phyloP scores from a whole-genome alignment of 257 asterid genomes.

The Oldenlandia corymbosa region DNA sequence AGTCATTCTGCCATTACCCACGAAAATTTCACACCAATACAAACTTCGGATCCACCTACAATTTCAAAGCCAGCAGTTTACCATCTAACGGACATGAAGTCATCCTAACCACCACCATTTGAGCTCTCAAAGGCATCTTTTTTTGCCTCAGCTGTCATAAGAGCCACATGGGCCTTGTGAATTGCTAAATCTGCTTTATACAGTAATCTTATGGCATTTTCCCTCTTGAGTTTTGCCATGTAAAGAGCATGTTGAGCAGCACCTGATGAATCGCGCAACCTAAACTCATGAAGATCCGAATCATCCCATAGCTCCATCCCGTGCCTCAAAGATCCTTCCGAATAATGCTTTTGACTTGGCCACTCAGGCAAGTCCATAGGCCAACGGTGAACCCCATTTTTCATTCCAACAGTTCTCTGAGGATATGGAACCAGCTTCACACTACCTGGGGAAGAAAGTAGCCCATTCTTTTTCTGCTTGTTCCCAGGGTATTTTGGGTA shows the following conservation, averaged over 20 bases:
- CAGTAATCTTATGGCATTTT: slow-evolving; percentile 63
- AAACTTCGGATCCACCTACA: slow-evolving; percentile 16
- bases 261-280: slow-evolving; percentile 58
- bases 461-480: slow-evolving; percentile 50
- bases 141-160: slow-evolving; percentile 78
- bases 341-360: slow-evolving; percentile 38
- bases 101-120: slow-evolving; percentile 28
- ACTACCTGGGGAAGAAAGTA: slow-evolving; percentile 34
- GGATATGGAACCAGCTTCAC: slow-evolving; percentile 30
- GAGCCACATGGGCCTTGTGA: slow-evolving; percentile 73
- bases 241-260: slow-evolving; percentile 55
- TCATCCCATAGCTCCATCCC: slow-evolving; percentile 33
- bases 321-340: slow-evolving; percentile 35
- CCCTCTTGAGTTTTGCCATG: slow-evolving; percentile 79
- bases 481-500: slow-evolving; percentile 43
- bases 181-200: slow-evolving; percentile 67
- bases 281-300: slow-evolving; percentile 57
- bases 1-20: slow-evolving; percentile 8
- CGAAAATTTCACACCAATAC: slow-evolving; percentile 2
- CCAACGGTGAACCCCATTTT: slow-evolving; percentile 55
- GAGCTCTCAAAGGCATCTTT: slow-evolving; percentile 41
- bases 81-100: slow-evolving; percentile 13
- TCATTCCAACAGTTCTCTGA: slow-evolving; percentile 41
- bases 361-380: slow-evolving; percentile 46
- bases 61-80: slow-evolving; percentile 16